Base-by-base conservation (phyloP, 495 filamentous ascomycete species). In the Podospora anserina region DNA sequence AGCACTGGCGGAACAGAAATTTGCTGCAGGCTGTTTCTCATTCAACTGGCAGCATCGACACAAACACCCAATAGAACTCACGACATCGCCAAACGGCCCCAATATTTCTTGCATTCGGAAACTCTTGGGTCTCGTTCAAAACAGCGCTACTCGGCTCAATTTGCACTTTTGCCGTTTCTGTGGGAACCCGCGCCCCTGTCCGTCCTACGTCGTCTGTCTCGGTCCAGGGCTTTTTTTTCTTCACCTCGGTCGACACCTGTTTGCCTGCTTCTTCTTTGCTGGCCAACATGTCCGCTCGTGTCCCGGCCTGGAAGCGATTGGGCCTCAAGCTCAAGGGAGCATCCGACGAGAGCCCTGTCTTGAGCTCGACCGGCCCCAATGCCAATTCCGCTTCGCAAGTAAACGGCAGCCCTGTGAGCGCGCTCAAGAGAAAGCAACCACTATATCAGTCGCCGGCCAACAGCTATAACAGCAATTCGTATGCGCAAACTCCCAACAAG, bases 271-370 rank as follows among this genome's bases (percentile, higher is more conserved):
- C 69, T 67, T 69, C 63, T 67, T 61, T 49, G 54, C 44, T 63
- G 27, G 53, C 69, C 77, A 55, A 28, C 71, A 79, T 78, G 76
- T 78, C 75, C 72, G 75, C 76, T 70, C 77, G 80, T 72, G 82
- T 91, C 60, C 90, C 90, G 20, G 89, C 90, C 65, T 92, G 89
- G 90, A 92, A 92, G 79, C 85, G 89, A 81, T 79, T 92, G 75
- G 91, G 89, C 61, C 81, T 91, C 75, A 90, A 91, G 83, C 84
- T 90, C 78, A 93, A 92, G 74, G 78, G 75, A 66, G 67, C 78
- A 75, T 85, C 83, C 69, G 82, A 82, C 54, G 84, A 85, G 73
- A 82, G 87, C 63, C 70, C 75, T 69, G 70, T 74, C 34, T 72
- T 77, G 56, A 70, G 64, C 66, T 62, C 64, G n/a, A 44, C 5